These are phyloP conservation scores for Ilyonectria sp. DNA, from an alignment of 2,329 filamentous ascomycete species.

Conservation along the genomic window DNA sequence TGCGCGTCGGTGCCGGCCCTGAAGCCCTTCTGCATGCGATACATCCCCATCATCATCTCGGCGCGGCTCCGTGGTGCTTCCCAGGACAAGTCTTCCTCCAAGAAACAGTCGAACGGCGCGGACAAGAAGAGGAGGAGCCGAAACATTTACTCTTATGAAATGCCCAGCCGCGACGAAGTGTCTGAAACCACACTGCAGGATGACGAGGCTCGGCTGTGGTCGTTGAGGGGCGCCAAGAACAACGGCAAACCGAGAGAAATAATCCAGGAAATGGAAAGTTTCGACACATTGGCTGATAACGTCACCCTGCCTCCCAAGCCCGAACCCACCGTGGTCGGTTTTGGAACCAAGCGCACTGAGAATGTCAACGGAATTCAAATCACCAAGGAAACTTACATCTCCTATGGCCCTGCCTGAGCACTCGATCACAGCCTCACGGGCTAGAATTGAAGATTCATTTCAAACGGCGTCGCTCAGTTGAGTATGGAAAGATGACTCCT, in stretches of 20 bases:
- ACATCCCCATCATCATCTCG: slow-evolving; percentile 46
- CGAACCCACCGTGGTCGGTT: slow-evolving; percentile 39
- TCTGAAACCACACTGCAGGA: slow-evolving; percentile 35
- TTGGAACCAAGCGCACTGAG: slow-evolving; percentile 36
- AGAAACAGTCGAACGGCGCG: slow-evolving; percentile 31
- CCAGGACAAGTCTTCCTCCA: slow-evolving; percentile 38
- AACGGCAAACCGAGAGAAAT: slow-evolving; percentile 30
- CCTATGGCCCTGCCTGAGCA: slow-evolving; percentile 37
- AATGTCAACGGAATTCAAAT: slow-evolving; percentile 42
- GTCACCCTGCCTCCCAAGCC: slow-evolving; percentile 29
- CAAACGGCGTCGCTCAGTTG: slow-evolving; percentile 28
- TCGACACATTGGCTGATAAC: slow-evolving; percentile 38
- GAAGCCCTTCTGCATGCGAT: slow-evolving; percentile 62
- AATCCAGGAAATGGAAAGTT: slow-evolving; percentile 42
- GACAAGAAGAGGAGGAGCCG: slow-evolving; percentile 38
- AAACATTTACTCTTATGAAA: slow-evolving; percentile 42
- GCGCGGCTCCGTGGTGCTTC: slow-evolving; percentile 41
- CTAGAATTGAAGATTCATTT: neutral
- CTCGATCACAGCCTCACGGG: neutral
- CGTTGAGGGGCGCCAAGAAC: slow-evolving; percentile 24
- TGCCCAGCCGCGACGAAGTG: slow-evolving; percentile 40
- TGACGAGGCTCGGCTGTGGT: slow-evolving; percentile 45
- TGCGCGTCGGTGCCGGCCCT: slow-evolving; percentile 66
- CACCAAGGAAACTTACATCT: slow-evolving; percentile 45
- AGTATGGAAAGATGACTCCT: slow-evolving; percentile 16